Evolutionary conservation across 2,329 filamentous ascomycete species (phyloP).

Genomic region (Aspergillus pseudoglaucus): DNA sequence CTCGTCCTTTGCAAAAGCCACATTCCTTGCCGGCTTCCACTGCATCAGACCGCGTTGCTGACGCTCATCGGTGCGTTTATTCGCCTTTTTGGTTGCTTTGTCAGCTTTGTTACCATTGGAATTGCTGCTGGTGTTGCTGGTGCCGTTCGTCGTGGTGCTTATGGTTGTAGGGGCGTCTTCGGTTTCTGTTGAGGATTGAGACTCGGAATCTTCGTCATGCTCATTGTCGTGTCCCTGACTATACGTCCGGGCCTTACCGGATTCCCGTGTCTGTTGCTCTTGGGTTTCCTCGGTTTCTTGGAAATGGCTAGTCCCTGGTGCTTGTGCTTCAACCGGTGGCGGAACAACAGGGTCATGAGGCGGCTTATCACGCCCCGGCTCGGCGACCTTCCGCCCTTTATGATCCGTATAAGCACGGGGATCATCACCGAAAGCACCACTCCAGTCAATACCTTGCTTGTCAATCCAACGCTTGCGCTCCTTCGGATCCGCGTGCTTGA

Average conservation of each 20-base stretch:
- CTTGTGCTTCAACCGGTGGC: slow-evolving; percentile 31
- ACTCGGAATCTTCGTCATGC: not conserved
- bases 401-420: slow-evolving; percentile 56
- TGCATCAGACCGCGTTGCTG: slow-evolving; percentile 91
- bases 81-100: slow-evolving; percentile 22
- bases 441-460: slow-evolving; percentile 79
- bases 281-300: slow-evolving; percentile 11
- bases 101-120: slow-evolving; percentile 2
- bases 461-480: slow-evolving; percentile 71
- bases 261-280: slow-evolving; percentile 17
- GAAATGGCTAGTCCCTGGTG: not conserved
- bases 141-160: not conserved
- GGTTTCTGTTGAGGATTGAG: not conserved
- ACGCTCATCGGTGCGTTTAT: slow-evolving; percentile 57
- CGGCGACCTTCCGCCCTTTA: slow-evolving; percentile 48
- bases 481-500: slow-evolving; percentile 60
- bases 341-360: slow-evolving; percentile 46
- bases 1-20: slow-evolving; percentile 82
- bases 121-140: slow-evolving; percentile 5
- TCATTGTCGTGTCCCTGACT: slow-evolving; percentile 5
- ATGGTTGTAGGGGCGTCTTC: not conserved
- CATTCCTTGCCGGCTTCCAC: slow-evolving; percentile 83
- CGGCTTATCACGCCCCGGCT: slow-evolving; percentile 49
- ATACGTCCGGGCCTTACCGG: too few species aligned
- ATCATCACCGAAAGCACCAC: slow-evolving; percentile 74